Evolutionary conservation across 768 basidiomycete species (phyloP), one percentile per base, ranked within the genome.

Genomic region (Serendipita sp.): DNA sequence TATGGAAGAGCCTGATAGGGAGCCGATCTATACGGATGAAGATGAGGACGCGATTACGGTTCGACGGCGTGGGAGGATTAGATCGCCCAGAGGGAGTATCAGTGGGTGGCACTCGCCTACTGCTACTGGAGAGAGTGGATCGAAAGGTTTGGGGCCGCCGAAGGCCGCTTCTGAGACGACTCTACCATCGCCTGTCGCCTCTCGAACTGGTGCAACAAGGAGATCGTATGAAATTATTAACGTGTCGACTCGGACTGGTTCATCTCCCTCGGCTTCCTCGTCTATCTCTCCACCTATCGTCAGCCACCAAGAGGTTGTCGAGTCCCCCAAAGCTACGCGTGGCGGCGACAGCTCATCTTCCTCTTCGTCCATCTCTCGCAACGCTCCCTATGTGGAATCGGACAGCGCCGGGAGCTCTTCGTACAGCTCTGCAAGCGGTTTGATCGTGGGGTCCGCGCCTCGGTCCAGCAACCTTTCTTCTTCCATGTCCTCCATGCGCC

Each of bases 21-120:
- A 60, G n/a, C 56, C 56, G 16, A 60, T 60, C 56, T 60, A 60
- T 32, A 60, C 56, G 35, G 56, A 60, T 38, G 56, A 60, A 30
- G 56, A 60, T n/a, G 56, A 60, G 28, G 56, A 60, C 34, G 56
- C 56, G 16, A 60, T 60, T 38, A 60, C 56, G 28, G 56, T 60
- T 34, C 56, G 56, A 60, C 28, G 56, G 11, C 56, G 56, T 30
- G 48, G 48, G 18, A 32, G 48, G 18, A 60, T 60, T 11, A 23
- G 56, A 34, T 60, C 56, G 16, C 56, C 56, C 34, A 23, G 48
- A n/a, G n/a, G 18, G n/a, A 51, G 56, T 60, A 10, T 60, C 28
- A 28, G 34, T n/a, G 56, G 32, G 10, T 8, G 3, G 18, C 8
- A 32, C 30, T 18, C 48, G n/a, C 48, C n/a, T 5, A 8, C 13